Evolutionary conservation across 1,139 yeast genomes (phyloP), one percentile per base, ranked within the genome.

Genomic region (Magnusiomyces starmeri): DNA sequence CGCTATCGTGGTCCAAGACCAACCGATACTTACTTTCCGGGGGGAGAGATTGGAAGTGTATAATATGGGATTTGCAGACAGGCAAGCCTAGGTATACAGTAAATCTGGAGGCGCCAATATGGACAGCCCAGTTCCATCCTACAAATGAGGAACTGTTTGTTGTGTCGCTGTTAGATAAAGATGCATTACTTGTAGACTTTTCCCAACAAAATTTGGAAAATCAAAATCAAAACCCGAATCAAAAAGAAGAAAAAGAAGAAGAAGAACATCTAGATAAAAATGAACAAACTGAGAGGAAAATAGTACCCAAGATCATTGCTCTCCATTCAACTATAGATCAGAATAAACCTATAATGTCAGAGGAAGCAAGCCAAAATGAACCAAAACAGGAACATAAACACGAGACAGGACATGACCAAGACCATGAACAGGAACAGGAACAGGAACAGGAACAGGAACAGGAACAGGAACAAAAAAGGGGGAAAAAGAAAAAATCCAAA

Each of bases 1-100:
- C 92, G 0, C 62, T 90, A 25, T 60, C 78, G 57, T 90, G 97
- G 97, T 81, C 95, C 0, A 61, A 63, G 0, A 78, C 84, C 63
- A 96, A 95, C 0, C 68, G 87, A 27, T 87, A 78, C 59, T 62
- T 90, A 6, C 70, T 90, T 9, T 76, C 87, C 2, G 74, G 90
- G n/a, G 80, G 94, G 0, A 79, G 90, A 59, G 97, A 92, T 65
- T 89, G 96, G 95, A 76, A 75, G 53, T 78, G 85, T 49, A 79
- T 85, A 51, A 65, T 89, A 42, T 89, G 97, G 97, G 96, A 88
- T 68, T 69, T 90, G 57, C 60, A 68, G 35, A 7, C 73, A 76
- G 65, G 70, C 20, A 73, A 21, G n/a, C 48, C 41, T n/a, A n/a
- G 14, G 16, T 22, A 32, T 20, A 14, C 70, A 12, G 71, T 77